Base-by-base conservation (phyloP, 1,284 basidiomycete species). In the Taiwanofungus camphoratus region DNA sequence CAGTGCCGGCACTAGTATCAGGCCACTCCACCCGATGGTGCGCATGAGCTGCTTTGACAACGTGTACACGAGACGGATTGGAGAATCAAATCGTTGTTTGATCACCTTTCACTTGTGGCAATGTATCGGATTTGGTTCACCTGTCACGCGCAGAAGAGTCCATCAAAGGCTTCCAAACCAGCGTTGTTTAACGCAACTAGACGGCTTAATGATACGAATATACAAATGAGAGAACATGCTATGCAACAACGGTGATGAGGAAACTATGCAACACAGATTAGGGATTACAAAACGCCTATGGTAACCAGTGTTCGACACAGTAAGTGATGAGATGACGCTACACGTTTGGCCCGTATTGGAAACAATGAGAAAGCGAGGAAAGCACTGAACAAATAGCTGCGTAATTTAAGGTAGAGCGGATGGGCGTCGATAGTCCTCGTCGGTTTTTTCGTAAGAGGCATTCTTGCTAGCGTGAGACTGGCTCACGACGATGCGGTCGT, bases 291-390 rank as follows among this genome's bases (percentile, higher is more conserved):
- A 35, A 51, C 53, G 48, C 52, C 58, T 60, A 61, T 49, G 49
- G 44, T 57, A 58, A 53, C 34, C 36, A 52, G 52, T 55, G 56
- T 57, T 52, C 53, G 51, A 56, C 53, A 53, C 49, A 53, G 47
- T 39, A 52, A 52, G 52, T 16, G 31, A 33, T 16, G 26, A 9
- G 31, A 18, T 33, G 31, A 33, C 11, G 26, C 26, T 27, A 27
- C 26, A 27, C n/a, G n/a, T n/a, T 56, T 54, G 63, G 64, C 69
- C 66, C 23, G 31, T 45, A 41, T 13, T 16, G 33, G 44, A 37
- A 67, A 71, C 61, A 57, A 56, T 59, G 57, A 54, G 61, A 50
- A 54, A 54, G 52, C 39, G 47, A 51, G 44, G 53, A 51, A 54
- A 42, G 53, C 54, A 60, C 60, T 52, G 51, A 48, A 52, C 38